Evolutionary conservation across 2,329 filamentous ascomycete species (phyloP), one percentile per base, ranked within the genome.

Genomic region (Aspergillus chevalieri): DNA sequence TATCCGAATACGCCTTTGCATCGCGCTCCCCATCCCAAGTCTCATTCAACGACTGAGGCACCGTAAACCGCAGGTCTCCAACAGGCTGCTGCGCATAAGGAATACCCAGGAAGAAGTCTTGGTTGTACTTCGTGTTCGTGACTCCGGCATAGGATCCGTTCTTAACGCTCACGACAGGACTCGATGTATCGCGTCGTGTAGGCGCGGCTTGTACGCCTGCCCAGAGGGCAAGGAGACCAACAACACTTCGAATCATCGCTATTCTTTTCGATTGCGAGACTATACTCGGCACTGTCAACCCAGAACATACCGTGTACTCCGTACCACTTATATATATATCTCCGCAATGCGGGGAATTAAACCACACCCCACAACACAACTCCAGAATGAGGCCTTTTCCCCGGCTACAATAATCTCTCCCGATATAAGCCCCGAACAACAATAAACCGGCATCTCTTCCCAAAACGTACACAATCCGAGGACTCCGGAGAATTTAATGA

Each of bases 41-140:
- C 17, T 61, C 59, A 52, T 81, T 75, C 22, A 82, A 59, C 0
- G 74, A 62, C 51, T 76, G 70, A 0, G 81, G 78, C 2, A 74
- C 56, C 0, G 69, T 68, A 54, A 83, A 82, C 4, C 82, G 75
- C 43, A 82, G 68, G 48, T 74, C 64, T 1, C 76, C 75, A 21
- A 75, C 65, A 0, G 79, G 79, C 26, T 79, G 73, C 52, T 79
- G 75, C 3, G 80, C 81, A 59, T 78, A 84, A 0, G 80, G 81
- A 2, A 84, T 75, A 2, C 76, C 77, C 3, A 79, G 63, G 59
- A 80, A 81, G 50, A 74, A 68, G 52, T 81, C 78, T 44, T 79
- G 77, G 22, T 70, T 56, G 49, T 75, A 77, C 1, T 60, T 52
- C 0, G 65, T 42, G 34, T 68, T 70, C 49, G 69, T 63, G 1